A percentile compares a stretch with the other conserved stretches of the same genome.
Evolutionary conservation across 2,329 filamentous ascomycete genomes (phyloP).

Genomic region (Neoscytalidium dimidiatum): DNA sequence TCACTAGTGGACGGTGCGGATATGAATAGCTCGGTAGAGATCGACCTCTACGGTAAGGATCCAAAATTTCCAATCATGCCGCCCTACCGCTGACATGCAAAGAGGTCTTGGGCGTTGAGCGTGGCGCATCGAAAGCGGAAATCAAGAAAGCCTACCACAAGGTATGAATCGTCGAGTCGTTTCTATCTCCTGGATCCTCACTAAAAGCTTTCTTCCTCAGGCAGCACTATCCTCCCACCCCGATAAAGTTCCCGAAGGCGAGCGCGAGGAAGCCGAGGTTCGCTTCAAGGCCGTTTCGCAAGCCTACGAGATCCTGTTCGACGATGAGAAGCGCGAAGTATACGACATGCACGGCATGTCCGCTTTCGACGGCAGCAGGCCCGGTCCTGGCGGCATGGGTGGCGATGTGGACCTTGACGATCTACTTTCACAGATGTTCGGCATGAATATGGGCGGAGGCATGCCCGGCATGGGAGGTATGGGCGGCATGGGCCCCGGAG

Average conservation of each 20-base stretch:
- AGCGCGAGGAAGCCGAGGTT: constrained; percentile 81
- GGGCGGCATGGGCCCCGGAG: constrained; percentile 54
- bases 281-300: constrained; percentile 92
- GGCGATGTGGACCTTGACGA: constrained; percentile 86
- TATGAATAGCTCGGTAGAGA: constrained; percentile 51
- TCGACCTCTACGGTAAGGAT: constrained; percentile 59
- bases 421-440: constrained; percentile 89
- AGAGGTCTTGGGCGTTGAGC: constrained; percentile 80
- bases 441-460: constrained; percentile 61
- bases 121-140: constrained; percentile 71
- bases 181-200: not conserved
- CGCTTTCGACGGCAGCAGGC: constrained; percentile 79
- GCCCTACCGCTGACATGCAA: constrained; percentile 31
- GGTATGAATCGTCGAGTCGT: constrained; percentile 51
- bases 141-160: constrained; percentile 97
- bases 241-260: constrained; percentile 88
- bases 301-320: constrained; percentile 96
- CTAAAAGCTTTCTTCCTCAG: constrained; percentile 47
- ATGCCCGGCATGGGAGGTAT: constrained; percentile 58
- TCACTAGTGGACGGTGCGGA: constrained; percentile 38
- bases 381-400: constrained; percentile 62
- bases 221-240: constrained; percentile 87
- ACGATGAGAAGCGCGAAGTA: constrained; percentile 87
- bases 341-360: constrained; percentile 97
- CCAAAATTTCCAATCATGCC: not conserved